Percentiles rank a stretch among this genome's conserved stretches.
Evolutionary conservation across 2,329 filamentous ascomycete genomes (phyloP).

Genomic region (Didymella arachidicola): DNA sequence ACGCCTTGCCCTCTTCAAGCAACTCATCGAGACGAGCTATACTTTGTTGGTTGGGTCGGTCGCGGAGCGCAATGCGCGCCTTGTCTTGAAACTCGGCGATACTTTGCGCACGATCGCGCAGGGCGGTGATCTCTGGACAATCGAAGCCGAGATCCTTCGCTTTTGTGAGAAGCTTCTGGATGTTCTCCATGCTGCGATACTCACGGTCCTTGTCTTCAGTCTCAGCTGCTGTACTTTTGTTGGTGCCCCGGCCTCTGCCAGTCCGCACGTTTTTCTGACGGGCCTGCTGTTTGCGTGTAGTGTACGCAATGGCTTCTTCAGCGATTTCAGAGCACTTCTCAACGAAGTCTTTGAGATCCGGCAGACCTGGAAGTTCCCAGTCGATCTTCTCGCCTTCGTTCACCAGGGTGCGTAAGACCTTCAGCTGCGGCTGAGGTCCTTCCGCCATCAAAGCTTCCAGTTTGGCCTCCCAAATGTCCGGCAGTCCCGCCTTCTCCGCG

Average conservation of each 20-base stretch:
- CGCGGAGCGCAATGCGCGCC: slow-evolving; percentile 74
- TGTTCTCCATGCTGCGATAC: slow-evolving; percentile 85
- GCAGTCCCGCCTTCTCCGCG: slow-evolving; percentile 82
- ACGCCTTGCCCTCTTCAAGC: slow-evolving; percentile 85
- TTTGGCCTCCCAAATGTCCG: slow-evolving; percentile 90
- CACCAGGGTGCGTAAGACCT: slow-evolving; percentile 81
- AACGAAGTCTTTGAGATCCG: slow-evolving; percentile 85
- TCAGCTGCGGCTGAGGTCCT: slow-evolving; percentile 83
- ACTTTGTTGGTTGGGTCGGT: slow-evolving; percentile 56
- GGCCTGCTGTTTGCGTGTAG: slow-evolving; percentile 96
- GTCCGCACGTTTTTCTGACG: slow-evolving; percentile 92
- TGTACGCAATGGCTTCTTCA: slow-evolving; percentile 95
- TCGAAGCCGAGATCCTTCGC: slow-evolving; percentile 92
- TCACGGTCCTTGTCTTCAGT: slow-evolving; percentile 85
- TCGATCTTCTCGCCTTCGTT: slow-evolving; percentile 97
- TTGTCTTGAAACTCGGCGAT: slow-evolving; percentile 85
- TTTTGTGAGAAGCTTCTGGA: slow-evolving; percentile 81
- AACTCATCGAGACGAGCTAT: slow-evolving; percentile 85
- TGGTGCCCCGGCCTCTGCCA: slow-evolving; percentile 77
- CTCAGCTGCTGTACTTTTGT: slow-evolving; percentile 69
- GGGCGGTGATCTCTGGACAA: slow-evolving; percentile 84
- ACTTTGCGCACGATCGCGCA: slow-evolving; percentile 83
- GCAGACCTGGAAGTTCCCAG: slow-evolving; percentile 82
- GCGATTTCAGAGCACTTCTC: slow-evolving; percentile 98
- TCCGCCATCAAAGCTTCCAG: slow-evolving; percentile 85